Base-by-base conservation (phyloP, 140 eudicot species). In the Anethum foeniculum region DNA sequence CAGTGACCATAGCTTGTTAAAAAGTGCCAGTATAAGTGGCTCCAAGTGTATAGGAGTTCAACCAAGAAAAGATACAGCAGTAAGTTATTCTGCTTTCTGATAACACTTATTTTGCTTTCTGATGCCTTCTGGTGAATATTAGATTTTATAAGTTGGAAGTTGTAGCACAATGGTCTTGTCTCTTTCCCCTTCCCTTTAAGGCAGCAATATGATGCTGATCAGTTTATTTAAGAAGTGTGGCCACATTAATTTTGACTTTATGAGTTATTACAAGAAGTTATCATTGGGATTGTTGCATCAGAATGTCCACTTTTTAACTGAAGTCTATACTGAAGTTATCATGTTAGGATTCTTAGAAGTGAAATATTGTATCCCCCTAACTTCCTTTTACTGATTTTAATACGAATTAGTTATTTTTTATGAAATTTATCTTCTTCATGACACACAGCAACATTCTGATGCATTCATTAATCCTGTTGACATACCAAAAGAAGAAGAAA, bases 1-100 rank as follows among this genome's bases (percentile, higher is more conserved):
- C 67, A 89, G 93, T 75, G 93, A 93, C 48, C 91, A 96, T 68
- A 93, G 97, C 88, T 84, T 93, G 86, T 84, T 91, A 69, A 93
- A 93, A 89, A 93, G 98, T 88, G 96, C 96, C 51, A 93, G 92
- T 73, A 93, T 93, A 46, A 93, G 98, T 82, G 98, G 87, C 79
- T 93, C 98, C 30, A 89, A 93, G 82, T 90, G 98, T 71, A 71
- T 93, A 48, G 98, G 88, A 6, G 86, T 72, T 54, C 77, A 88
- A 80, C 54, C 58, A 58, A 83, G 83, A 76, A 84, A 34, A 80
- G 85, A 86, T 64, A 34, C 78, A 1, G 89, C 86, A 96, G 97
- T 93, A 89, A 23, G 18, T 80, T 43, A 43, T 44, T 60, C 3
- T 10, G 56, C 56, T 43, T 41, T 74, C 11, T 74, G 56, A 44